Evolutionary conservation across 2,329 filamentous ascomycete genomes (phyloP).

Genomic region (Fusarium miscanthi): DNA sequence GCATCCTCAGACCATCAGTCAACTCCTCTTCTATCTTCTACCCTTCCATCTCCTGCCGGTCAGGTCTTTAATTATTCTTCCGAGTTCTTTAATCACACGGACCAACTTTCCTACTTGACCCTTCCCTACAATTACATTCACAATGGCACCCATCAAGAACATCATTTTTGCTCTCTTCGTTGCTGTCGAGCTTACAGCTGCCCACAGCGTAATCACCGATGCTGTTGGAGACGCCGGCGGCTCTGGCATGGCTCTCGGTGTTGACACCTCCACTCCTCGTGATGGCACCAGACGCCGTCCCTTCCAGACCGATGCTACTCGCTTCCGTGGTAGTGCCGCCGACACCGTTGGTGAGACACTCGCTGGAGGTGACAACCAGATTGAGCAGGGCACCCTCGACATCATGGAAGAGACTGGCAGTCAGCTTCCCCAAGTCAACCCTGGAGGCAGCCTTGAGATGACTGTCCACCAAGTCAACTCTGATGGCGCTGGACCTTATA

Average conservation of each 20-base stretch:
- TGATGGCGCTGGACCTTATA: conserved; percentile 62
- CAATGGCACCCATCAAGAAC: conserved; percentile 18
- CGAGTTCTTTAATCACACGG: not conserved
- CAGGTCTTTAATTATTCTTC: conserved; percentile 1
- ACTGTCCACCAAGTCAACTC: conserved; percentile 56
- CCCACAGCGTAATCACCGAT: conserved; percentile 10
- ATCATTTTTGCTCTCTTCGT: conserved; percentile 4
- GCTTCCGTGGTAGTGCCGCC: conserved; percentile 6
- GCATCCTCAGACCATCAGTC: not conserved
- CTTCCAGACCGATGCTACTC: conserved; percentile 71
- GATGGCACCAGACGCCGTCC: conserved; percentile 69
- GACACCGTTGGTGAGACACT: conserved; percentile 12
- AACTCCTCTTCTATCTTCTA: not conserved
- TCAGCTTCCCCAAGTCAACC: conserved; percentile 67
- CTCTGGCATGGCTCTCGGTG: conserved; percentile 61
- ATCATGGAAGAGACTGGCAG: conserved; percentile 69
- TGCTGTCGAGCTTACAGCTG: not conserved
- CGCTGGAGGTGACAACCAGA: conserved; percentile 10
- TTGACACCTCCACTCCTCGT: conserved; percentile 68
- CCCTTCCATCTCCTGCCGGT: conserved; percentile 5
- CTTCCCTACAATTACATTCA: not conserved
- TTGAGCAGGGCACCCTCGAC: conserved; percentile 38
- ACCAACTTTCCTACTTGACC: too few species aligned
- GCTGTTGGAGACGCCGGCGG: conserved; percentile 68
- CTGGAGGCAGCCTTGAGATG: conserved; percentile 68